A percentile compares a stretch with the other conserved stretches of the same genome.
These are phyloP conservation scores for Epichloe coenophiala DNA, from an alignment of 2,329 filamentous ascomycete genomes.

Conservation along the genomic window DNA sequence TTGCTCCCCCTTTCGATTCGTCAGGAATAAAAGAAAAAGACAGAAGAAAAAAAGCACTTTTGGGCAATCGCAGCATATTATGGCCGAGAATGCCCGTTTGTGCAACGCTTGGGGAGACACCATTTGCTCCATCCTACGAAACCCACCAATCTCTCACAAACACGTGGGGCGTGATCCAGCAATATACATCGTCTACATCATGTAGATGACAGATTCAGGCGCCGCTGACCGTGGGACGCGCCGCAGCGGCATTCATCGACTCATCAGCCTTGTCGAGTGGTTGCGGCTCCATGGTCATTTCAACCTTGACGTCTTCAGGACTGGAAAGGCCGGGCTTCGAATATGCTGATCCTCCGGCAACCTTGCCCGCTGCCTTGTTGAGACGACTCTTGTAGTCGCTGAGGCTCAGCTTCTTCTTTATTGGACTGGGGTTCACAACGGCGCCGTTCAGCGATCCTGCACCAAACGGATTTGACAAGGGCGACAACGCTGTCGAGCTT, in stretches of 20 bases:
- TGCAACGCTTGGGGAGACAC: neutral
- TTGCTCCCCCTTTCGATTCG: neutral
- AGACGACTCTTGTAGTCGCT: slow-evolving; percentile 51
- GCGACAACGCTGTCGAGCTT: slow-evolving; percentile 33
- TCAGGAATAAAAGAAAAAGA: neutral
- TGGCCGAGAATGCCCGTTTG: too few relatives aligned
- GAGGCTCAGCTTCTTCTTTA: slow-evolving; percentile 54
- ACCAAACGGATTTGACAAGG: slow-evolving; percentile 33
- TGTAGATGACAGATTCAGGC: slow-evolving; percentile 12
- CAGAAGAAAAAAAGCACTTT: neutral
- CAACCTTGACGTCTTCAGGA: slow-evolving; percentile 23
- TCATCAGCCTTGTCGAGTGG: slow-evolving; percentile 16
- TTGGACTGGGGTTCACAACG: slow-evolving; percentile 39
- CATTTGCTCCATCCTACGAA: neutral
- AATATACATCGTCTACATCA: slow-evolving; percentile 1
- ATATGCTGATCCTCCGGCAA: slow-evolving; percentile 13
- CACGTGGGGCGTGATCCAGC: neutral
- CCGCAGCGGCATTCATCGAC: slow-evolving; percentile 4
- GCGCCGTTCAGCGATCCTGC: slow-evolving; percentile 28
- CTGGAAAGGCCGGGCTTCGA: slow-evolving; percentile 22
- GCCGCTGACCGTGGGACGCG: slow-evolving; percentile 12
- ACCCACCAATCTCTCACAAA: neutral
- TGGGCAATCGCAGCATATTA: neutral
- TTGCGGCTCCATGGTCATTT: slow-evolving; percentile 20
- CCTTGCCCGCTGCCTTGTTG: slow-evolving; percentile 36